Evolutionary conservation across 805 yeast species (phyloP), one percentile per base, ranked within the genome.

Genomic region (Wickerhamomyces chaumierensis): DNA sequence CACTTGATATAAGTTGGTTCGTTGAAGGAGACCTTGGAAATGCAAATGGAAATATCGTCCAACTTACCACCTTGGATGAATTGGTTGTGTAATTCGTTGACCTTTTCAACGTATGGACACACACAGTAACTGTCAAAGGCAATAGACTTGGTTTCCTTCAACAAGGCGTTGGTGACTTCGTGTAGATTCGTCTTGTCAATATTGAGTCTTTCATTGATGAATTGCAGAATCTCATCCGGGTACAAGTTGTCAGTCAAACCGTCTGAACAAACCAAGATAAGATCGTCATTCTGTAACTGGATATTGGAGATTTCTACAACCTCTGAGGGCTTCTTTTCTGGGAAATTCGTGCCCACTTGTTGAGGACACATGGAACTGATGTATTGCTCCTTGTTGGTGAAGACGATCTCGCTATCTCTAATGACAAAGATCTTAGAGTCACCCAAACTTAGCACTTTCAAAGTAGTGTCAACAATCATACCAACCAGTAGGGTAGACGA

Each of bases 211-310:
- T 58, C 60, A 31, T 62, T 61, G 16, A 71, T 48, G 25, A 57
- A 55, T 25, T 64, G 56, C 25, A 58, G 43, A 7, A 72, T 62
- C 49, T 72, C 78, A 55, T 66, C 64, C 18, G 64, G 65, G 47
- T 66, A 72, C 32, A 72, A 52, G 45, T 72, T 72, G 49, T 72
- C 78, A 1, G 73, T 62, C 9, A 72, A 62, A 1, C 78, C 78
- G 49, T 72, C 78, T 1, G 75, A 68, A 42, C 75, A 69, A 42
- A 70, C 44, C 16, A 71, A 50, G 2, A 72, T 48, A 11, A 71
- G 46, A 45, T 72, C 78, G 34, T 62, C 55, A 31, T 57, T 62
- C 36, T 60, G 42, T 12, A 71, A 42, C 35, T 62, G 57, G 29
- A 66, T 50, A 11, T 68, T 62, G 32, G 60, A 63, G 20, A 65